Base-by-base conservation (phyloP, 2,329 filamentous ascomycete species). In the Sclerotinia spermophila region DNA sequence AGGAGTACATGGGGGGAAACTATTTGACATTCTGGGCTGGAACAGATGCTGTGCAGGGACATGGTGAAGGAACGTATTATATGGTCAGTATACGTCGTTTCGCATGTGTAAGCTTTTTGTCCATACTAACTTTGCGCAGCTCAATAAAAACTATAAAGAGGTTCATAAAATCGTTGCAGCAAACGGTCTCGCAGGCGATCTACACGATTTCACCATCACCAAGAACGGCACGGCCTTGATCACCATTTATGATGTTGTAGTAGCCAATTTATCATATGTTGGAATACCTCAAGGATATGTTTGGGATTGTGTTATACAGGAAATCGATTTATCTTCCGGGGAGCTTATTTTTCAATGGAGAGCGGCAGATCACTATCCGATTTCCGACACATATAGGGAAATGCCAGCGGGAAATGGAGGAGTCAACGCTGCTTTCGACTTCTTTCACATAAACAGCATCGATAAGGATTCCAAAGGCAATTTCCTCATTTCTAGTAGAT, bases 261-360 rank as follows among this genome's bases (percentile, higher is more conserved):
- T 82, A 1, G 78, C 77, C 10, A 81, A 86, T 58, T 76, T 87
- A 44, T 80, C 79, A 6, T 73, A 78, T 1, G 87, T 81, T 78
- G 85, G 85, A 35, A 84, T 78, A 5, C 81, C 79, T 60, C 73
- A 80, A 0, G 82, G 84, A 71, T 84, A 87, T 75, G 82, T 85
- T 71, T 87, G 85, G 86, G 86, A 87, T 75, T 84, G 86, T 4
- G 82, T 87, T 38, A 82, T 87, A 69, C 85, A 87, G 75, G 76
- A 78, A 67, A 67, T 77, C 27, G 73, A 77, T 35, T 73, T 78
- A 56, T 81, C 84, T 35, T 87, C 84, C 3, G 86, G 86, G 3
- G 80, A 83, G 55, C 77, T 89, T 5, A 72, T 88, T 17, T 89
- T 89, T 73, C 86, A 89, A 74, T 89, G 87, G 87, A 82, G 72